A percentile compares a stretch with the other conserved stretches of the same genome.
Evolutionary conservation across 371 early-diverging fungal genomes (phyloP).

Genomic region (Neoconidiobolus thromboides): DNA sequence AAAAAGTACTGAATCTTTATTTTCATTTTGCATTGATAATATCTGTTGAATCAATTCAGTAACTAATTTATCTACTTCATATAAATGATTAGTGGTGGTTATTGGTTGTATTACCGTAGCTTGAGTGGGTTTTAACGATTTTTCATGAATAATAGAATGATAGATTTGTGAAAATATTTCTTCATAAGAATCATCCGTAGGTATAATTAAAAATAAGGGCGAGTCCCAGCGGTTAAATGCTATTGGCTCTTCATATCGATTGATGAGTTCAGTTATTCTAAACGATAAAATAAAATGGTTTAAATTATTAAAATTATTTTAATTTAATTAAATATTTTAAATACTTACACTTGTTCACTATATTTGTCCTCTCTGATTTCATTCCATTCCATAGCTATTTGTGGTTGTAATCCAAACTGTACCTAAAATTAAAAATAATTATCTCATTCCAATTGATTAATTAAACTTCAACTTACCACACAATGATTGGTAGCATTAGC

Average conservation of each 20-base stretch:
- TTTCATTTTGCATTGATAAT: conserved; percentile 53
- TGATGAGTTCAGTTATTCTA: conserved; percentile 64
- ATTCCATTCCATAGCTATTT: conserved; percentile 50
- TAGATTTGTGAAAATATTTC: conserved; percentile 31
- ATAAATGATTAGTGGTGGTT: conserved; percentile 72
- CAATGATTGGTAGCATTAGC: conserved; percentile 79
- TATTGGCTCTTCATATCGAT: conserved; percentile 90
- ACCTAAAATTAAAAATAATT: conserved; percentile 17
- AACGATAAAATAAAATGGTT: no score
- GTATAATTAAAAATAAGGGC: conserved; percentile 72
- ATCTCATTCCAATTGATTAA: background rate
- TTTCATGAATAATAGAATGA: conserved; percentile 52
- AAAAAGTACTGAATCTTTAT: conserved; percentile 14
- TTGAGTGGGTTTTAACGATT: conserved; percentile 64
- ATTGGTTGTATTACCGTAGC: conserved; percentile 75
- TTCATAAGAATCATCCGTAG: conserved; percentile 38
- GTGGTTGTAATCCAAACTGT: conserved; percentile 45
- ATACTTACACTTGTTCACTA: conserved; percentile 20
- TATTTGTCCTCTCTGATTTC: conserved; percentile 22
- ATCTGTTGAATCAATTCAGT: conserved; percentile 59
- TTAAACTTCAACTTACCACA: conserved; percentile 24
- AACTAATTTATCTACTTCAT: conserved; percentile 69
- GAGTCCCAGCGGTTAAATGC: conserved; percentile 83
- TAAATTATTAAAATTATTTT: background rate
- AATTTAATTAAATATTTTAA: background rate